phyloP scores from a whole-genome alignment of 164 flowering plant genomes.

The Aristolochia californica region DNA sequence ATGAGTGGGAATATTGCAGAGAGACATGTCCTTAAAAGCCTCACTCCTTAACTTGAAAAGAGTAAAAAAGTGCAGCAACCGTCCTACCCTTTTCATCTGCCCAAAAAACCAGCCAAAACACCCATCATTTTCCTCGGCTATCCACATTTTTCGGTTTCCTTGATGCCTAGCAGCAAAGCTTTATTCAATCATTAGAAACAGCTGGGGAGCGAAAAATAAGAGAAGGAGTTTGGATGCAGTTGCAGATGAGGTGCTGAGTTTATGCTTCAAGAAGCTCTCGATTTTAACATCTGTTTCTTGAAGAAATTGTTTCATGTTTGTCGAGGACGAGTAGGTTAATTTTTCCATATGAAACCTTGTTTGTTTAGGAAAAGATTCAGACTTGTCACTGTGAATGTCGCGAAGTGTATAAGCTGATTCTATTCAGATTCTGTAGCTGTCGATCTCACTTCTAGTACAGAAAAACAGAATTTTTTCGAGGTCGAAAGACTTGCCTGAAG shows the following conservation, averaged over 20 bases:
- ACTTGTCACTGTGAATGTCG: too few relatives aligned
- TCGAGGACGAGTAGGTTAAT: conserved; percentile 1
- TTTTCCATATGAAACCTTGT: too few relatives aligned
- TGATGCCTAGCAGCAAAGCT: conserved; percentile 53
- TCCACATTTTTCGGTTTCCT: conserved; percentile 37
- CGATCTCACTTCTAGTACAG: too few relatives aligned
- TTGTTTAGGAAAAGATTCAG: too few relatives aligned
- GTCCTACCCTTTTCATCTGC: conserved; percentile 6
- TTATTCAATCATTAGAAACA: conserved; percentile 28
- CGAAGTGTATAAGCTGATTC: too few relatives aligned
- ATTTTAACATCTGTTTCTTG: too few relatives aligned
- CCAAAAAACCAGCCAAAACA: conserved; percentile 1
- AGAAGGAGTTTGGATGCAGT: conserved; percentile 10
- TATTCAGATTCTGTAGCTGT: too few relatives aligned
- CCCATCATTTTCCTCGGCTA: conserved; percentile 23
- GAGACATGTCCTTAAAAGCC: conserved; percentile 6
- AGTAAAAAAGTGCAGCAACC: conserved; percentile 5
- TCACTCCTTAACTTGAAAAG: conserved; percentile 19
- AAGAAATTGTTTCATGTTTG: conserved; percentile 9
- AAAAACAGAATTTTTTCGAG: too few relatives aligned
- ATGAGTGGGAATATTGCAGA: conserved; percentile 12
- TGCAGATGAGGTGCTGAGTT: conserved; percentile 12
- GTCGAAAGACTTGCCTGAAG: too few relatives aligned
- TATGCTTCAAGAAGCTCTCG: conserved; percentile 3
- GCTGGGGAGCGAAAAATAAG: conserved; percentile 9